Evolutionary conservation across 768 basidiomycete genomes (phyloP), one percentile per base, ranked within the genome.

Genomic region (Gyrodon lividus): DNA sequence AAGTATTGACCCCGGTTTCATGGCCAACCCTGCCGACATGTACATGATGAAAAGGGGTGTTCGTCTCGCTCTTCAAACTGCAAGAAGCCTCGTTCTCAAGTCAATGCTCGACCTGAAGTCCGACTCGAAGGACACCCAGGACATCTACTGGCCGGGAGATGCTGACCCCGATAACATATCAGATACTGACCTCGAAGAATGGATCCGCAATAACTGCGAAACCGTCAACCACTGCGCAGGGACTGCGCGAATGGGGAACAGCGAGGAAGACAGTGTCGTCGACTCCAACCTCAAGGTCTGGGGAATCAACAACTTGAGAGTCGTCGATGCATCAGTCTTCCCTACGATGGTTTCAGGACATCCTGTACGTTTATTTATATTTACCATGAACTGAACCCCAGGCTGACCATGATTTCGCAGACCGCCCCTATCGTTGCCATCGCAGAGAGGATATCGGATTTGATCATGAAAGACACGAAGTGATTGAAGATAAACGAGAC

Each of bases 261-360:
- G 37, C 19, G 53, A 50, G 24, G 17, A 42, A 55, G 33, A 64
- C 55, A 70, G 75, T 26, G 76, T 77, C 7, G 73, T 77, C 17
- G 74, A 75, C 39, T 52, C 72, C 17, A 52, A 58, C 35, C 51
- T 77, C 44, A 51, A 63, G 30, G 76, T 77, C 30, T 61, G 75
- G 38, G 76, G 74, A 5, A 58, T 73, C 23, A 51, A 58, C 46
- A 63, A 67, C 37, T 60, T 77, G 51, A 54, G 76, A 20, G 62
- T 76, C 17, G 69, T 57, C n/a, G 76, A 77, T 57, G 74, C 74
- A 35, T 69, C 66, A 19, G 55, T 74, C 19, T 69, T 73, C 57
- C 72, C 76, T 24, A 64, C 51, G 8, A 71, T 75, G 41, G 50
- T 69, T 4, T 62, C 69, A 5, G 70, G 72, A 14, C 74, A 75